A percentile compares a stretch with the other conserved stretches of the same genome.
Conservation (phyloP, 805 yeast species). For the Scheffersomyces amazonensis region DNA sequence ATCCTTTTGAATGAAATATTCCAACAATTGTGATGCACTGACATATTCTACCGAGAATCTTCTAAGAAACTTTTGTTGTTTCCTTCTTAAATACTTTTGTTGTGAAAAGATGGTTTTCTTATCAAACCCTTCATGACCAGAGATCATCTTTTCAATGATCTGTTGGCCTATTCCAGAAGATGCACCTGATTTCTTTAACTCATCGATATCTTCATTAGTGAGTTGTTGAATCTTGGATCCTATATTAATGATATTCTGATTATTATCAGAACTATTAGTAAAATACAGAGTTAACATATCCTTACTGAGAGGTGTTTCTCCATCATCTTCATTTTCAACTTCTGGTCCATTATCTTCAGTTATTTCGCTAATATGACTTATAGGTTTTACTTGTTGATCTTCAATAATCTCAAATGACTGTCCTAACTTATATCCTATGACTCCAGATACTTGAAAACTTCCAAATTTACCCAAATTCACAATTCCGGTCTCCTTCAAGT, state of each 20-base stretch:
- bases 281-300: constrained; percentile 36
- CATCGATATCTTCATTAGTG: constrained; percentile 78
- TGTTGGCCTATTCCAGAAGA: constrained; percentile 63
- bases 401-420: constrained; percentile 83
- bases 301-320: constrained; percentile 32
- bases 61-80: constrained; percentile 86
- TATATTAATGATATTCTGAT: constrained; percentile 64
- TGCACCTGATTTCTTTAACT: constrained; percentile 69
- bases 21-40: constrained; percentile 66
- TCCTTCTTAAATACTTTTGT: constrained; percentile 86
- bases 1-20: constrained; percentile 77
- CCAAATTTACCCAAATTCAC: constrained; percentile 92
- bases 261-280: constrained; percentile 51
- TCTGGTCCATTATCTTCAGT: too few relatives aligned
- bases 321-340: constrained; percentile 25
- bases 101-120: constrained; percentile 88
- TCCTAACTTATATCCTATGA: constrained; percentile 82
- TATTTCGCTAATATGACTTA: constrained; percentile 32
- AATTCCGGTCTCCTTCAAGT: constrained; percentile 55
- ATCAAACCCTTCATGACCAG: constrained; percentile 81
- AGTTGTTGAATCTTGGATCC: constrained; percentile 73
- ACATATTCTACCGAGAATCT: constrained; percentile 80
- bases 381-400: constrained; percentile 49
- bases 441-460: constrained; percentile 66
- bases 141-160: constrained; percentile 78